Base-by-base conservation (phyloP, 2,329 filamentous ascomycete species). In the Phialemonium atrogriseum region DNA sequence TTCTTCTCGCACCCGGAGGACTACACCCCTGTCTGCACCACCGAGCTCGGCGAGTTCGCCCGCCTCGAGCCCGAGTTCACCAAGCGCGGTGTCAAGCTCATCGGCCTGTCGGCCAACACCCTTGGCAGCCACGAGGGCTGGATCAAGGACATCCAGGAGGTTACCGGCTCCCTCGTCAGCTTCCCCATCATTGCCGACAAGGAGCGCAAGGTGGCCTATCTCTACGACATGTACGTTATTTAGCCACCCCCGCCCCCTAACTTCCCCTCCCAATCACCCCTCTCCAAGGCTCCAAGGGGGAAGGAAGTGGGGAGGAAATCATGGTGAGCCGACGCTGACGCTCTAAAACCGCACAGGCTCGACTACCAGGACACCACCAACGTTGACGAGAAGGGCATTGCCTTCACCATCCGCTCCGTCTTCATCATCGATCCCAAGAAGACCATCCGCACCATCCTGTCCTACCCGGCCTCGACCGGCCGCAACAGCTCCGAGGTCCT, bases 21-120 rank as follows among this genome's bases (percentile, higher is more conserved):
- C 62, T 94, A 84, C 70, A 94, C 88, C 2, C 88, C 88, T 33
- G 88, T 94, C 38, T 95, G 88, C 73, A 95, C 88, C 43, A 95
- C 87, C 33, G 88, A 95, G 68, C 80, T 95, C 41, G 88, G 87
- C 41, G 87, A 87, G 38, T 93, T 95, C 51, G 84, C 87, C 47
- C 91, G 88, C 64, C 72, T 94, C 42, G 79, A 86, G 66, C 75
- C 78, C 49, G 86, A 94, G 61, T 94, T 95, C 62, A 73, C 77
- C 51, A 85, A 84, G 69, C 79, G 87, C 42, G 78, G 77, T 43
- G 84, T 89, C 50, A 93, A 94, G 75, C 78, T 94, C 64, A 89
- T 94, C 50, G 88, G 88, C 29, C 72, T 95, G 46, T 81, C 77
- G 40, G 87, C 87, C 67, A 93, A 94, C 68, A 85, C 81, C 48